A percentile compares a stretch with the other conserved stretches of the same genome.
These are phyloP conservation scores for Aspergillus sp. DNA, from an alignment of 2,329 filamentous ascomycete species.

Conservation along the genomic window DNA sequence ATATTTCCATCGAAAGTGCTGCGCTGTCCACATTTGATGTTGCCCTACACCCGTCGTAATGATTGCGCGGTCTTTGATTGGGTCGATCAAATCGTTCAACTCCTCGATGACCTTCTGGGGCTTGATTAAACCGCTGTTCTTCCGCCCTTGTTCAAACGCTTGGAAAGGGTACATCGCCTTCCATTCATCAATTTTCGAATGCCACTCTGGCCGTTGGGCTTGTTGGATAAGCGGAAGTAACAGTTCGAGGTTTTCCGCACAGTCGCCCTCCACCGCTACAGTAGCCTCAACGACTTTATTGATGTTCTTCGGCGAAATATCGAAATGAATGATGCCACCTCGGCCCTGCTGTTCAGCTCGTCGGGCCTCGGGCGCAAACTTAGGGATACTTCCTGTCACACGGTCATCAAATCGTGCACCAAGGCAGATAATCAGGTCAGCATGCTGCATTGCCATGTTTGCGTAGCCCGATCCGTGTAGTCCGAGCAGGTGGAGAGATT, in stretches of 20 bases:
- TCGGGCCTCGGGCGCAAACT: slow-evolving; percentile 79
- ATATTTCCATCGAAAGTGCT: slow-evolving; percentile 87
- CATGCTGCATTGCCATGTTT: slow-evolving; percentile 93
- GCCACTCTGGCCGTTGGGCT: slow-evolving; percentile 65
- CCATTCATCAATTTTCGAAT: slow-evolving; percentile 79
- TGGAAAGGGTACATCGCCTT: slow-evolving; percentile 79
- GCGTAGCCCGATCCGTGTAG: slow-evolving; percentile 95
- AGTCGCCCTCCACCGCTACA: slow-evolving; percentile 86
- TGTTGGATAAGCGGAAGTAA: slow-evolving; percentile 69
- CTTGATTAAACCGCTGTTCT: not conserved
- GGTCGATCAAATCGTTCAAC: slow-evolving; percentile 73
- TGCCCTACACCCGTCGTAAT: slow-evolving; percentile 92
- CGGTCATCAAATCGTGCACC: slow-evolving; percentile 92
- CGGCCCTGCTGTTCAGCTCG: slow-evolving; percentile 58
- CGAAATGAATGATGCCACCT: slow-evolving; percentile 92
- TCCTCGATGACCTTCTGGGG: slow-evolving; percentile 86
- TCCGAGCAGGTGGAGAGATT: slow-evolving; percentile 92
- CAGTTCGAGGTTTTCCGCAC: slow-evolving; percentile 69
- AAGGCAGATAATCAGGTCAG: slow-evolving; percentile 87
- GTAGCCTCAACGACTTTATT: slow-evolving; percentile 96
- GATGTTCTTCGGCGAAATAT: slow-evolving; percentile 97
- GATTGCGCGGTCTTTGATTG: slow-evolving; percentile 74
- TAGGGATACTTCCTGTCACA: slow-evolving; percentile 72
- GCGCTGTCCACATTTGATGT: slow-evolving; percentile 96
- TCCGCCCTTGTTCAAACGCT: slow-evolving; percentile 44